Evolutionary conservation across 148 eudicot genomes (phyloP).

Genomic region (Dianthus caryophyllus): DNA sequence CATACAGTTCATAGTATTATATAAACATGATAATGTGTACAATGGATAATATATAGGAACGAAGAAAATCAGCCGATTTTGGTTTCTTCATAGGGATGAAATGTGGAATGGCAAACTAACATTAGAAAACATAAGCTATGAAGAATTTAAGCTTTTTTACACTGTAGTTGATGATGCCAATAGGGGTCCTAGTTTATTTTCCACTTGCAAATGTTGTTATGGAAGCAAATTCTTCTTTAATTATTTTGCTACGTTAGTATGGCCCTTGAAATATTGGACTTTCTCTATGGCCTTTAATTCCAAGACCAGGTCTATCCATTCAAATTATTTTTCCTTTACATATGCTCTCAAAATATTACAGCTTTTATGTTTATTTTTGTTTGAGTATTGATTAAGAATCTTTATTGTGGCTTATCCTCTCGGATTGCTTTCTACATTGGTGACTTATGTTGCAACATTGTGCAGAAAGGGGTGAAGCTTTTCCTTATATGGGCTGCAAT

Average conservation of each 20-base stretch:
- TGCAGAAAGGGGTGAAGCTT: constrained; percentile 84
- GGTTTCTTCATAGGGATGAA: not conserved
- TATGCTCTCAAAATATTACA: not conserved
- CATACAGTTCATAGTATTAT: no score
- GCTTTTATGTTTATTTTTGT: not conserved
- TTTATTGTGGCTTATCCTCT: not conserved
- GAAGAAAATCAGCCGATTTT: no score
- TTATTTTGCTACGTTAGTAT: no score
- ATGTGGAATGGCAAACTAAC: not conserved
- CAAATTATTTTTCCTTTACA: not conserved
- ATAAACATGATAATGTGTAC: no score
- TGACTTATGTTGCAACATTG: constrained; percentile 16
- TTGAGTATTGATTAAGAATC: not conserved
- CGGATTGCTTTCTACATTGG: constrained; percentile 5
- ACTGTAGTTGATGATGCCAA: no score
- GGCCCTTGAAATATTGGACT: not conserved
- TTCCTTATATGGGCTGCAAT: constrained; percentile 91
- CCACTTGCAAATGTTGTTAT: no score
- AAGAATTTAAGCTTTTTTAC: no score
- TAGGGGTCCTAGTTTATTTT: no score
- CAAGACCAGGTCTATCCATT: not conserved
- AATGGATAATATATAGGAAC: no score
- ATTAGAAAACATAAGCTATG: not conserved
- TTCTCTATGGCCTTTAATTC: not conserved
- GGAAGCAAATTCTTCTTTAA: no score